A percentile compares a stretch with the other conserved stretches of the same genome.
phyloP scores from a whole-genome alignment of 208 protist species.

The Acanthamoeba sp. region DNA sequence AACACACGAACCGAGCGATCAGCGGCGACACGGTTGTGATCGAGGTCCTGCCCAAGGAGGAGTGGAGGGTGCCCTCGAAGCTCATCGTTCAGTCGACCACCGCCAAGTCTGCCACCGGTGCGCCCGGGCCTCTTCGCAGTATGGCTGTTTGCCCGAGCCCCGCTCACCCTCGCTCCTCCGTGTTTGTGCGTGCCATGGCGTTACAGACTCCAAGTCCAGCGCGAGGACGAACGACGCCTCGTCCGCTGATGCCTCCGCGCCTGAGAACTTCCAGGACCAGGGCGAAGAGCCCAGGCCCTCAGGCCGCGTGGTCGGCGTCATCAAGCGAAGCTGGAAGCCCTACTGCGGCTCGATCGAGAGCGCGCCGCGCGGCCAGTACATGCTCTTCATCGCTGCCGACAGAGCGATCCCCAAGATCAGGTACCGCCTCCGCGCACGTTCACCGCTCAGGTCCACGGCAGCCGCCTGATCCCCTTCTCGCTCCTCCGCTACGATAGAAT shows the following conservation, averaged over 20 bases:
- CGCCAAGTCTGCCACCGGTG: conserved; percentile 39
- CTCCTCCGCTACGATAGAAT: background rate
- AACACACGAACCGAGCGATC: conserved; percentile 47
- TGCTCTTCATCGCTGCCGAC: conserved; percentile 78
- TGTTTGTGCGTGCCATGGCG: background rate
- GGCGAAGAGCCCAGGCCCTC: conserved; percentile 53
- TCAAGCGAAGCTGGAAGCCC: conserved; percentile 80
- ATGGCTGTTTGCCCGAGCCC: no score
- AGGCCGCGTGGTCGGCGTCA: conserved; percentile 80
- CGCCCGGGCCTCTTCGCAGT: background rate
- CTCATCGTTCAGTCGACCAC: conserved; percentile 55
- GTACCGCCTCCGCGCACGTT: background rate
- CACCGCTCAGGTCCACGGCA: conserved; percentile 24
- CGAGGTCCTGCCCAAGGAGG: conserved; percentile 79
- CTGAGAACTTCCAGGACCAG: conserved; percentile 15
- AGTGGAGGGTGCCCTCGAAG: conserved; percentile 82
- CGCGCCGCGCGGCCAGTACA: background rate
- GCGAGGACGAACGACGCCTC: background rate
- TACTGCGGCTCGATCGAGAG: conserved; percentile 59
- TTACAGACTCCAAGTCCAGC: background rate
- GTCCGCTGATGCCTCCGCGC: background rate
- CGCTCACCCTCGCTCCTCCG: background rate
- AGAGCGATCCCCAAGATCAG: conserved; percentile 80
- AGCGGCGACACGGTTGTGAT: conserved; percentile 83
- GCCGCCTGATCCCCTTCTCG: background rate